phyloP scores from a whole-genome alignment of 2,329 filamentous ascomycete species.

The Ophiocordyceps sinensis region DNA sequence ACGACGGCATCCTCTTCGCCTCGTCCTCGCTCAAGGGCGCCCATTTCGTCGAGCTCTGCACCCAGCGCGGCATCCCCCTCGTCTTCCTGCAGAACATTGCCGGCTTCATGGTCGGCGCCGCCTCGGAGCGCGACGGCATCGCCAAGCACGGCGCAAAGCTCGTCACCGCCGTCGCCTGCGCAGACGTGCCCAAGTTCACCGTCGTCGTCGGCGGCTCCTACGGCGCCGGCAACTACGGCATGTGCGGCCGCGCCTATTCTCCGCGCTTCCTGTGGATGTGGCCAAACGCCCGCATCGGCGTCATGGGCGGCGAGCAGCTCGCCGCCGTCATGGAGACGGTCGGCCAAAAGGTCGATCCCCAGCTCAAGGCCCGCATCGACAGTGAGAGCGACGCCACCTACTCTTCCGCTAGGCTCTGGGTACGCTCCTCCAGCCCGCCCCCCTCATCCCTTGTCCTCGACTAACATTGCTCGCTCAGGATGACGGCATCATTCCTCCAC shows the following conservation, averaged over 20 bases:
- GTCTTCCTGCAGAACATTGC: slow-evolving; percentile 94
- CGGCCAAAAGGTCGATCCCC: slow-evolving; percentile 67
- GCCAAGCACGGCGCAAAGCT: slow-evolving; percentile 97
- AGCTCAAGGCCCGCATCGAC: slow-evolving; percentile 73
- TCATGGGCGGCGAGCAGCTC: slow-evolving; percentile 93
- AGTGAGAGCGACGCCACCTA: slow-evolving; percentile 79
- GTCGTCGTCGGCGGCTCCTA: slow-evolving; percentile 90
- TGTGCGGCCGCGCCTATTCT: slow-evolving; percentile 92
- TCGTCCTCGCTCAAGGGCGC: slow-evolving; percentile 83
- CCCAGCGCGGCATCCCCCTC: slow-evolving; percentile 76
- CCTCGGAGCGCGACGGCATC: slow-evolving; percentile 87
- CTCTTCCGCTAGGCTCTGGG: slow-evolving; percentile 82
- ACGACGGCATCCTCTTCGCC: slow-evolving; percentile 91
- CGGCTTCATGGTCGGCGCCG: slow-evolving; percentile 94
- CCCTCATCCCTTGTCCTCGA: background rate
- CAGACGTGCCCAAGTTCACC: slow-evolving; percentile 91
- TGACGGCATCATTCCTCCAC: slow-evolving; percentile 66
- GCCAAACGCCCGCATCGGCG: slow-evolving; percentile 90
- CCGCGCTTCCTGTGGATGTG: slow-evolving; percentile 91
- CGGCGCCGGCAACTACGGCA: slow-evolving; percentile 93
- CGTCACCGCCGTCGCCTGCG: slow-evolving; percentile 87
- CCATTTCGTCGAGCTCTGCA: slow-evolving; percentile 92
- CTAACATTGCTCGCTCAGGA: slow-evolving; percentile 30
- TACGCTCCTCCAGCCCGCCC: slow-evolving; percentile 10
- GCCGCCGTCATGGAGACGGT: slow-evolving; percentile 91